A percentile compares a stretch with the other conserved stretches of the same genome.
Evolutionary conservation across 306 rosid species (phyloP).

Genomic region (Abrus pulchellus): DNA sequence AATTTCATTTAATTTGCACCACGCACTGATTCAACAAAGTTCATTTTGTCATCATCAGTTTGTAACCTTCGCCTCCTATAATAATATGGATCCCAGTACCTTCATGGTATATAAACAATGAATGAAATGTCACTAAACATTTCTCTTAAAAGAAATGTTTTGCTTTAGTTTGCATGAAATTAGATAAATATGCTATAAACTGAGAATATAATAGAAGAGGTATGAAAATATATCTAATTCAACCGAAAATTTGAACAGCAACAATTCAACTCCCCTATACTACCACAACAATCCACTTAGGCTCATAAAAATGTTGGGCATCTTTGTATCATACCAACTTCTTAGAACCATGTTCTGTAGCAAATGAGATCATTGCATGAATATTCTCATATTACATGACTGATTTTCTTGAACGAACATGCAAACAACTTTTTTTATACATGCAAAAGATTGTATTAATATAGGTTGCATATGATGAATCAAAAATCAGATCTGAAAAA

Average conservation of each 20-base stretch:
- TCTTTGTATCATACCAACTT: slow-evolving; percentile 1
- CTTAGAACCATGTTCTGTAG: not conserved
- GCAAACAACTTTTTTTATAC: no score
- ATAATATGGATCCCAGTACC: slow-evolving; percentile 99
- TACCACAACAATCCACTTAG: not conserved
- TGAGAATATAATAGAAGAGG: slow-evolving; percentile 12
- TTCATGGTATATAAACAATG: slow-evolving; percentile 47
- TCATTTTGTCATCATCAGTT: slow-evolving; percentile 78
- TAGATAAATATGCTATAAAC: not conserved
- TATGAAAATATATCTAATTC: not conserved
- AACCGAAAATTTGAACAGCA: not conserved
- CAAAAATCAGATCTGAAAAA: slow-evolving; percentile 1
- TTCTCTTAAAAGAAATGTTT: slow-evolving; percentile 31
- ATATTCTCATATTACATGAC: not conserved
- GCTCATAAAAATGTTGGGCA: slow-evolving; percentile 5
- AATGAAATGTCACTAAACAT: slow-evolving; percentile 34
- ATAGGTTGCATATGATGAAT: not conserved
- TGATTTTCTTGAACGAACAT: slow-evolving; percentile 5
- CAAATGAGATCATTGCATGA: not conserved
- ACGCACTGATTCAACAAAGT: slow-evolving; percentile 93
- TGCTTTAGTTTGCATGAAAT: slow-evolving; percentile 25
- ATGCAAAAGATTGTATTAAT: not conserved
- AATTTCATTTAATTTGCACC: slow-evolving; percentile 41
- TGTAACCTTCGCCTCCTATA: slow-evolving; percentile 77
- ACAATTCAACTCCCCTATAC: slow-evolving; percentile 7